Evolutionary conservation across 345 rosid genomes (phyloP).

Genomic region (Populus tremula): DNA sequence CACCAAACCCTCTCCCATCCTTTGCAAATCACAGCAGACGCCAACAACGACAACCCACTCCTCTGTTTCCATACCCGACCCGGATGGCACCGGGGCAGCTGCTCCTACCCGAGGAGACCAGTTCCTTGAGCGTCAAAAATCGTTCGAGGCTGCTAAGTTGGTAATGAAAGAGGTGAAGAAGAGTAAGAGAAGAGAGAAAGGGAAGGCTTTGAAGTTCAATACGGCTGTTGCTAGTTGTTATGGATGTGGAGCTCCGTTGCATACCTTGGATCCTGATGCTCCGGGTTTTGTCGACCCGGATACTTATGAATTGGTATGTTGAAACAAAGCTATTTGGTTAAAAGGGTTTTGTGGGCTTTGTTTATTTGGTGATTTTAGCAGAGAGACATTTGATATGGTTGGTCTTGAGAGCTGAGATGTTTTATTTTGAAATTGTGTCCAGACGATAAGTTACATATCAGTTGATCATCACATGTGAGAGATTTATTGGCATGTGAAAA

Average conservation of each 20-base stretch:
- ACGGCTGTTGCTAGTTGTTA: conserved; percentile 58
- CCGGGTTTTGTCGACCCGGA: conserved; percentile 72
- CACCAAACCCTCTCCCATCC: conserved; percentile 24
- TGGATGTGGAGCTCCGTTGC: conserved; percentile 96
- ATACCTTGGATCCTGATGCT: conserved; percentile 63
- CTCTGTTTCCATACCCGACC: conserved; percentile 25
- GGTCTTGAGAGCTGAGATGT: not conserved
- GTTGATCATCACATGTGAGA: not conserved
- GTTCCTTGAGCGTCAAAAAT: conserved; percentile 60
- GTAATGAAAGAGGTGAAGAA: conserved; percentile 48
- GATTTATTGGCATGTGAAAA: not conserved
- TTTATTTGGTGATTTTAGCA: not conserved
- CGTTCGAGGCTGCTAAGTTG: conserved; percentile 52
- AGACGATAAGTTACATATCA: not conserved
- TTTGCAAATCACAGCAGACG: conserved; percentile 39
- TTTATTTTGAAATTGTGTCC: not conserved
- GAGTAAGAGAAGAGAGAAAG: conserved; percentile 42
- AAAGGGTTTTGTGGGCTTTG: not conserved
- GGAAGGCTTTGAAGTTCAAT: conserved; percentile 36
- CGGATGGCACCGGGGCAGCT: conserved; percentile 69
- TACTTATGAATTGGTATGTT: conserved; percentile 67
- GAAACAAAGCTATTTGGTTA: not conserved
- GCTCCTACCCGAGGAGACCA: conserved; percentile 70
- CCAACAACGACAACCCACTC: conserved; percentile 24
- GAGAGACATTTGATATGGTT: not conserved